Evolutionary conservation across 352 stramenopile species (phyloP), one percentile per base, ranked within the genome.

Genomic region (Phytopythium mirpurense): DNA sequence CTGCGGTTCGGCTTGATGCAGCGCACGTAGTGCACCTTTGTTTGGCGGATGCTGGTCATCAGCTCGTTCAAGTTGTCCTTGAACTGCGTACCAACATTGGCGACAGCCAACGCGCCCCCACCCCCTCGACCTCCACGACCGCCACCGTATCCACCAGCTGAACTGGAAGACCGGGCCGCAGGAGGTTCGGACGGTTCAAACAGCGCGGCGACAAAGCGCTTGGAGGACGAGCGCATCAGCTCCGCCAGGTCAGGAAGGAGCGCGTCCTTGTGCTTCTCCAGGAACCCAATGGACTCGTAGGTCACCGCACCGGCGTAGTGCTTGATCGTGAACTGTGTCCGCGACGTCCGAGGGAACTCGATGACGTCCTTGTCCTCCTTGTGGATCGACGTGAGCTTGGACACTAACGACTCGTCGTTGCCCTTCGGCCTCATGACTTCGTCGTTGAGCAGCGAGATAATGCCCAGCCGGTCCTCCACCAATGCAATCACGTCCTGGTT

Each of bases 1-100:
- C 96, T 88, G 66, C 97, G 86, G 72, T 99, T 99, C 0, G 97
- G 96, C 78, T 99, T 99, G 56, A 99, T 98, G 72, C 97, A 99
- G 36, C 97, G 86, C 46, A 99, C 96, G 62, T 99, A 99, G 64
- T 99, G 96, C 16, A 98, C 95, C 51, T 97, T 87, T 0, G 95
- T 98, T 7, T 75, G 74, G 60, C 98, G 90, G 31, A 99, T 94
- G 35, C 91, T 97, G n/a, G 79, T 87, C 63, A 99, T 96, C 42
- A 99, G 77, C 53, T 96, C 78, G 14, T 65, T 77, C 11, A 99
- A 69, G 68, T 96, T 97, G 45, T 92, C 81, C 51, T 95, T 95
- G 70, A 99, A 99, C 63, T 99, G 85, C 16, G 81, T 93, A 24
- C 79, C 82, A 40, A 92, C 82, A 14, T 74, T 94, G 15, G 70